Evolutionary conservation across 2,329 filamentous ascomycete genomes (phyloP), one percentile per base, ranked within the genome.

Genomic region (Colletotrichum orchidophilum): DNA sequence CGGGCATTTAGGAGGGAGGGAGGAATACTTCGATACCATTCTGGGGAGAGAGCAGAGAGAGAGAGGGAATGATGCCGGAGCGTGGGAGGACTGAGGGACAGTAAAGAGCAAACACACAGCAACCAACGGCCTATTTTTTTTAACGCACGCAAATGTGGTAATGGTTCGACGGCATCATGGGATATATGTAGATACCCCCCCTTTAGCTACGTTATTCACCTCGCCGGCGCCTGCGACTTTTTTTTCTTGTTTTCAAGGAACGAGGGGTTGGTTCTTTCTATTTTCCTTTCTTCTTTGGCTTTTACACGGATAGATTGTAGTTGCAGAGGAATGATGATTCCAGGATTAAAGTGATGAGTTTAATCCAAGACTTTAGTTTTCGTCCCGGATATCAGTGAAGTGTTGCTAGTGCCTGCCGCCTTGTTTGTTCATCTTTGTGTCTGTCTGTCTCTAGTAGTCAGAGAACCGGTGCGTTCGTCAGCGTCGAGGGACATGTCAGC

Each of bases 1-100:
- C 15, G 31, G 24, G 35, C 29, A 68, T n/a, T 24, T 35, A 26
- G 59, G 13, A 18, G 13, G 49, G 18, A 31, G 42, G 27, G 49
- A 29, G 33, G 33, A 33, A 62, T 35, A 58, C 63, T 63, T 69
- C 65, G 69, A 71, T 71, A 63, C 64, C 69, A 71, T 55, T 59
- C 62, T 60, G 66, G 64, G 57, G 64, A 66, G 24, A 61, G 26
- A 49, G 52, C 42, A 54, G 52, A 55, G 49, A 27, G n/a, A 52
- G 49, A 52, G 49, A 24, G 21, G 12, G 12, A 50, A 5, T 13
- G 49, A 27, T 24, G 39, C 39, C 39, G 2, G 21, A 52, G 49
- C 13, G 49, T 13, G 49, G 24, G n/a, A 52, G 49, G 49, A 52
- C 13, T 5, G 49, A 52, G 24, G 24, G 21, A 26, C 7, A 52